Conservation (phyloP, 2,329 filamentous ascomycete genomes). For the Thielaviopsis populi region DNA sequence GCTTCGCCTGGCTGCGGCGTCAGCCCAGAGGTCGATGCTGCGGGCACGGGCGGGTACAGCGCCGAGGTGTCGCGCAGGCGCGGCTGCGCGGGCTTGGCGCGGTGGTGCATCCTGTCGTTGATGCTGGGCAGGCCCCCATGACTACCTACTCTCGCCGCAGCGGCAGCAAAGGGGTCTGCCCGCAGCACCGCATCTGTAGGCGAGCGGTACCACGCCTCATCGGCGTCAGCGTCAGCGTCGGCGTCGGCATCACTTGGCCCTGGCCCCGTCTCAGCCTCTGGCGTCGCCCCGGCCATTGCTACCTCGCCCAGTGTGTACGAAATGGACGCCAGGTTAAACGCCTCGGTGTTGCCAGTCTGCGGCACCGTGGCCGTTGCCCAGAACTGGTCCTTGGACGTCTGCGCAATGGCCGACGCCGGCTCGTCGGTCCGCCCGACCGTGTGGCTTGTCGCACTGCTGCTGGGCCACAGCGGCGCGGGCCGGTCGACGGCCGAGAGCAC, state of each 20-base stretch:
- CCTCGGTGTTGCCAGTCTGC: constrained; percentile 16
- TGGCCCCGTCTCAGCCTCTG: neutral
- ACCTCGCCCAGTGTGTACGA: constrained; percentile 13
- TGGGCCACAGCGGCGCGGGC: constrained; percentile 11
- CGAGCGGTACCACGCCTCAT: constrained; percentile 14
- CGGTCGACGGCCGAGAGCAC: constrained; percentile 13
- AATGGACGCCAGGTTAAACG: constrained; percentile 16
- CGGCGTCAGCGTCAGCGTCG: neutral
- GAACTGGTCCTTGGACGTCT: constrained; percentile 10
- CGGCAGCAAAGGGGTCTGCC: neutral
- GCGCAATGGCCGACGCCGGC: neutral
- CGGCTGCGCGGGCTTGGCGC: neutral
- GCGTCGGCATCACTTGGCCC: too few relatives aligned
- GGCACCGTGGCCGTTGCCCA: constrained; percentile 13
- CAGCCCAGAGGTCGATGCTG: neutral
- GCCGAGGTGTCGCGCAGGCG: neutral
- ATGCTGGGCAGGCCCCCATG: neutral
- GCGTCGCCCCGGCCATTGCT: constrained; percentile 9
- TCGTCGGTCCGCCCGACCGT: neutral
- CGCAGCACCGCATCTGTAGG: neutral
- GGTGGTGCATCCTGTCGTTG: neutral
- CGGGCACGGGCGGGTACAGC: neutral
- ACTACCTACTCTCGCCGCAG: neutral
- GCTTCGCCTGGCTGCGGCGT: neutral
- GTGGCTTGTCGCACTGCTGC: neutral